Evolutionary conservation across 495 filamentous ascomycete species (phyloP), one percentile per base, ranked within the genome.

Genomic region (Daldinia concentrica): DNA sequence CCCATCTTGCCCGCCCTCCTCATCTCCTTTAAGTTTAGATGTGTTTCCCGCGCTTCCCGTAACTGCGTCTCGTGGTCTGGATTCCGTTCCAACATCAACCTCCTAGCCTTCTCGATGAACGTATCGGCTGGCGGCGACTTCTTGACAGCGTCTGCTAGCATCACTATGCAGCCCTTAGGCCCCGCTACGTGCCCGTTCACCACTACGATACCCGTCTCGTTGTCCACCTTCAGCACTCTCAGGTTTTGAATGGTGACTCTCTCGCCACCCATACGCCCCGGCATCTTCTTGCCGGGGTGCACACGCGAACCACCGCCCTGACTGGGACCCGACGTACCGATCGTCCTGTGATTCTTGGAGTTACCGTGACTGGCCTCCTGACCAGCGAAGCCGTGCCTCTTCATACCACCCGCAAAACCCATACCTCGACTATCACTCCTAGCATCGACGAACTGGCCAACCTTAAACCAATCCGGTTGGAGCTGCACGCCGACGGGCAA

Each of bases 321-420:
- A 74, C 90, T 90, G 39, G 90, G 92, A 70, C 95, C 95, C 12
- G 88, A 83, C 4, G 92, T 94, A 84, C 95, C 95, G 84, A 97
- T 91, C 2, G 91, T 89, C 75, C 95, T 87, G 84, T 99, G 95
- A 55, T 90, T 93, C 81, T 92, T 87, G 74, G 94, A 97, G 73
- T 93, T 93, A 87, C 95, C 95, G 82, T 99, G 95, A 74, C 90
- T 94, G 58, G 94, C 93, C 69, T 90, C 91, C 83, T 99, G 95
- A 68, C 95, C 95, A 17, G 81, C 73, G 76, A 93, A 98, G 0
- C 94, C 94, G 75, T 93, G 90, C 66, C 92, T 85, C 87, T 99
- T 99, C 95, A 99, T 99, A 63, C 93, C 95, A 86, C 95, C 95
- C 5, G 91, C 92, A 81, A 97, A 98, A 0, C 95, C 95, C 84